Evolutionary conservation across 2,329 filamentous ascomycete species (phyloP).

Genomic region (Trichoderma sp.): DNA sequence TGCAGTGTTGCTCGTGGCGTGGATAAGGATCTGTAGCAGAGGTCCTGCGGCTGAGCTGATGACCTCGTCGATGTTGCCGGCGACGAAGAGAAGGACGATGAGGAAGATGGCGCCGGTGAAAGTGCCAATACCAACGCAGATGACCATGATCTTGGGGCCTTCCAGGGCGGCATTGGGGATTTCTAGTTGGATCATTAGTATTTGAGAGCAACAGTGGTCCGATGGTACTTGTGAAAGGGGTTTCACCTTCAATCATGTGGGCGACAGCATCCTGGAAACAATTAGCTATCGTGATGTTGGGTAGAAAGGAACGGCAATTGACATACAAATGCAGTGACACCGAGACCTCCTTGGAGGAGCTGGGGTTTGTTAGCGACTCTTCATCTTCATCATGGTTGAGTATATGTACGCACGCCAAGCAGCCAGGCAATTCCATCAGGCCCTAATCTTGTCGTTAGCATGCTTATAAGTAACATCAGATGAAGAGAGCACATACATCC

Average conservation of each 20-base stretch:
- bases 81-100: conserved; percentile 61
- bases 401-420: conserved; percentile 25
- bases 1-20: conserved; percentile 59
- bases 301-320: not conserved
- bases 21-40: conserved; percentile 59
- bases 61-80: conserved; percentile 54
- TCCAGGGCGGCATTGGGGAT: conserved; percentile 32
- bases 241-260: conserved; percentile 34
- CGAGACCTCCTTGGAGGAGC: conserved; percentile 34
- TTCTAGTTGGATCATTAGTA: conserved; percentile 21
- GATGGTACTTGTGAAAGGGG: not conserved
- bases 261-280: conserved; percentile 31
- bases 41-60: conserved; percentile 56
- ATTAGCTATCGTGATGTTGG: not conserved
- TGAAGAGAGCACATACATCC: conserved; percentile 25
- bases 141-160: conserved; percentile 42
- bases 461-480: not conserved
- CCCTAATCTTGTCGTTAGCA: conserved; percentile 15
- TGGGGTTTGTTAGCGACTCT: not conserved
- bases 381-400: not conserved
- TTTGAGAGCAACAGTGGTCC: not conserved
- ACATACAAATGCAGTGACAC: conserved; percentile 32
- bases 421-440: conserved; percentile 36
- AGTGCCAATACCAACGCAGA: conserved; percentile 61
- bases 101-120: conserved; percentile 62